phyloP scores from a whole-genome alignment of 108 stramenopile genomes.

The Seminavis robusta region DNA sequence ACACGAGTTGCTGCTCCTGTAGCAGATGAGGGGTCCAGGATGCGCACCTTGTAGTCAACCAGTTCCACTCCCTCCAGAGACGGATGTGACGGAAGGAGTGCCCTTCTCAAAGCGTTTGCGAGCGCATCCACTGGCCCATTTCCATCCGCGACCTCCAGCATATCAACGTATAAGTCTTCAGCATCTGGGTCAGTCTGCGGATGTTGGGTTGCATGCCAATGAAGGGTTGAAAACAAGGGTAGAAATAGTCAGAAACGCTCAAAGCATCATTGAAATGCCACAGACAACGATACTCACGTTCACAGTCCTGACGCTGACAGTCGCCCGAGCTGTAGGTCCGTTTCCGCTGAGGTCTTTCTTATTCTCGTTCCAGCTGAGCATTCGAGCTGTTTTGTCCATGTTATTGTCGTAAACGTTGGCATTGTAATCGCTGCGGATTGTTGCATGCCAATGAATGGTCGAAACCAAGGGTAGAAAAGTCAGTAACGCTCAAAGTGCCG shows the following conservation, averaged over 20 bases:
- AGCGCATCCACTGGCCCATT: conserved; percentile 93
- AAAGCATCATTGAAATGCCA: no score
- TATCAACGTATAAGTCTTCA: no score
- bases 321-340: conserved; percentile 71
- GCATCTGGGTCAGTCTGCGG: no score
- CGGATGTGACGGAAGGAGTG: conserved; percentile 79
- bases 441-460: no score
- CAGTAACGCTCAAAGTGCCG: no score
- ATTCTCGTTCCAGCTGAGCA: conserved; percentile 36
- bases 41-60: conserved; percentile 94
- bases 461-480: no score
- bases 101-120: conserved; percentile 71
- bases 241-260: no score
- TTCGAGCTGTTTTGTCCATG: conserved; percentile 74
- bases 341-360: neutral
- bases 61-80: conserved; percentile 61
- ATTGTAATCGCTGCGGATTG: no score
- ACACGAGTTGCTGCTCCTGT: conserved; percentile 89
- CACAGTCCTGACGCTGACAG: conserved; percentile 80
- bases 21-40: conserved; percentile 84
- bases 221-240: no score
- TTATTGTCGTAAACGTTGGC: conserved; percentile 82
- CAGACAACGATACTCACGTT: conserved; percentile 34
- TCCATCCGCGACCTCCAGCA: conserved; percentile 84
- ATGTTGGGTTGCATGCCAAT: no score